These are phyloP conservation scores for Crepidotus variabilis DNA, from an alignment of 768 basidiomycete species.

Conservation along the genomic window DNA sequence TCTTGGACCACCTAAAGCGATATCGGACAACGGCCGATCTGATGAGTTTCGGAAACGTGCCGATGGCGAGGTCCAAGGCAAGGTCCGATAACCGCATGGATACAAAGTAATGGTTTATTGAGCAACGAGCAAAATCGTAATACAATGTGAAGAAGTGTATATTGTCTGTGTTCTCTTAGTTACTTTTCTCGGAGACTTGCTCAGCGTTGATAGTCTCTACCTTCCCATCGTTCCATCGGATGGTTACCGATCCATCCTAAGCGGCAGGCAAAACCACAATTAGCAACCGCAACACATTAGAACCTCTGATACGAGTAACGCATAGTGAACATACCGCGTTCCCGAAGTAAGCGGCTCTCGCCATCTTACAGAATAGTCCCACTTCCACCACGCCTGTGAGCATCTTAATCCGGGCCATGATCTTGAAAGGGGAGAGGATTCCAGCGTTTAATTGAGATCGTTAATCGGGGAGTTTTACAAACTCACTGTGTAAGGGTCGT, in stretches of 20 bases:
- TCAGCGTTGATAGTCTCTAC: slow-evolving; percentile 11
- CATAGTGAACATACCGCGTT: slow-evolving; percentile 51
- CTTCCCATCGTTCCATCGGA: slow-evolving; percentile 50
- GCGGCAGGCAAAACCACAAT: not conserved
- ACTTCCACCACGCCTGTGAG: slow-evolving; percentile 99
- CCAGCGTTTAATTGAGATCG: not conserved
- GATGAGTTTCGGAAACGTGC: not conserved
- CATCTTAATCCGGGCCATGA: slow-evolving; percentile 83
- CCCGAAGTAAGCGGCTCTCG: slow-evolving; percentile 95
- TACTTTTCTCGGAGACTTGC: not conserved
- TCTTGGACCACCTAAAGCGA: not conserved
- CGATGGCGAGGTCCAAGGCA: not conserved
- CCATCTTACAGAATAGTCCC: slow-evolving; percentile 92
- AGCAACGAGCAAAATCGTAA: not conserved
- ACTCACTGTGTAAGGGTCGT: slow-evolving; percentile 58
- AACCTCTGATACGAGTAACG: not conserved
- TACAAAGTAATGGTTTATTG: not conserved
- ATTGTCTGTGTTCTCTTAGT: not conserved
- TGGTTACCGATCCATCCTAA: slow-evolving; percentile 69
- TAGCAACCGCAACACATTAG: not conserved
- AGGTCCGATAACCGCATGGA: not conserved
- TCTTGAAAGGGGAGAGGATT: slow-evolving; percentile 33
- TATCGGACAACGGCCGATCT: not conserved
- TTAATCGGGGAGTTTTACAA: not conserved
- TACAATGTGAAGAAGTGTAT: not conserved